A percentile compares a stretch with the other conserved stretches of the same genome.
Evolutionary conservation across 129 eudicot genomes (phyloP).

Genomic region (Daucus carota): DH1_v3.0 NC_030389.2:16187001-16187500

Average conservation of each 20-base stretch:
- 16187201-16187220: constrained; percentile 96
- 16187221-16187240: constrained; percentile 74
- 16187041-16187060: constrained; percentile 50
- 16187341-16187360: constrained; percentile 9
- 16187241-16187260: constrained; percentile 84
- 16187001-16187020: constrained; percentile 68
- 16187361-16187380: constrained; percentile 23
- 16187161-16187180: neutral
- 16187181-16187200: constrained; percentile 18
- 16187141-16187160: neutral
- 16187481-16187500: constrained; percentile 73
- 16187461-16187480: constrained; percentile 84
- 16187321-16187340: neutral
- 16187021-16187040: constrained; percentile 79
- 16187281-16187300: constrained; percentile 37
- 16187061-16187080: constrained; percentile 65
- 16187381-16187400: constrained; percentile 96
- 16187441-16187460: constrained; percentile 98
- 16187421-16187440: constrained; percentile 84
- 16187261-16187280: constrained; percentile 90
- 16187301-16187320: neutral
- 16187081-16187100: constrained; percentile 88
- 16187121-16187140: constrained; percentile 28
- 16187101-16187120: constrained; percentile 82
- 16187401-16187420: constrained; percentile 92